Evolutionary conservation across 345 rosid species (phyloP).

Genomic region (Gossypioides kirkii): DNA sequence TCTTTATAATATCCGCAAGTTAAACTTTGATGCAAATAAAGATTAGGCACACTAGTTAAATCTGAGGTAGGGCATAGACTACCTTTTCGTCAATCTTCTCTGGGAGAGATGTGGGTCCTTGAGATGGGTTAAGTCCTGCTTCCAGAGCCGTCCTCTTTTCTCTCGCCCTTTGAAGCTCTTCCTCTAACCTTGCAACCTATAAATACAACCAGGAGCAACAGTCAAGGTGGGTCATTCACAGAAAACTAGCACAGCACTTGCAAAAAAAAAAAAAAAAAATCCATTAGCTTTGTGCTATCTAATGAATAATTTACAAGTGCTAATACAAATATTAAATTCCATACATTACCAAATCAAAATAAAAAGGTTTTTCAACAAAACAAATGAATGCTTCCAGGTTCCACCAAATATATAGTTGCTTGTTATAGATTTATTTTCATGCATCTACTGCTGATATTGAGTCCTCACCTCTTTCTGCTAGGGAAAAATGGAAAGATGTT

Average conservation of each 20-base stretch:
- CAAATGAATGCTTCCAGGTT: neutral
- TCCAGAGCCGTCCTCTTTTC: constrained; percentile 58
- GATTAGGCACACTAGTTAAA: constrained; percentile 11
- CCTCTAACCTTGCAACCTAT: constrained; percentile 80
- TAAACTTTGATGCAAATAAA: constrained; percentile 22
- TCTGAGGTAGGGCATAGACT: constrained; percentile 12
- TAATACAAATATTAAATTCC: neutral
- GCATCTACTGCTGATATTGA: neutral
- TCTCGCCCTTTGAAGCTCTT: constrained; percentile 69
- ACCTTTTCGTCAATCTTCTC: constrained; percentile 58
- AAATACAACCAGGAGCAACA: constrained; percentile 10
- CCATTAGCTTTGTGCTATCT: constrained; percentile 1
- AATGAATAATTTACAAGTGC: neutral
- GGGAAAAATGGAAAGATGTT: neutral
- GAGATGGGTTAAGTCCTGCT: constrained; percentile 48
- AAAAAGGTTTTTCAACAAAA: neutral
- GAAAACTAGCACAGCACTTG: neutral
- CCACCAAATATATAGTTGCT: neutral
- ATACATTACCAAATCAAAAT: neutral
- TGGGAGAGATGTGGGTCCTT: constrained; percentile 33
- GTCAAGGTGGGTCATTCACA: neutral
- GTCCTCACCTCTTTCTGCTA: neutral
- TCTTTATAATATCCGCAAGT: constrained; percentile 34
- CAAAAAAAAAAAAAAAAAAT: neutral
- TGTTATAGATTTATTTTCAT: neutral